Evolutionary conservation across 1,139 yeast genomes (phyloP).

Genomic region (Citeromyces hawaiiensis): DNA sequence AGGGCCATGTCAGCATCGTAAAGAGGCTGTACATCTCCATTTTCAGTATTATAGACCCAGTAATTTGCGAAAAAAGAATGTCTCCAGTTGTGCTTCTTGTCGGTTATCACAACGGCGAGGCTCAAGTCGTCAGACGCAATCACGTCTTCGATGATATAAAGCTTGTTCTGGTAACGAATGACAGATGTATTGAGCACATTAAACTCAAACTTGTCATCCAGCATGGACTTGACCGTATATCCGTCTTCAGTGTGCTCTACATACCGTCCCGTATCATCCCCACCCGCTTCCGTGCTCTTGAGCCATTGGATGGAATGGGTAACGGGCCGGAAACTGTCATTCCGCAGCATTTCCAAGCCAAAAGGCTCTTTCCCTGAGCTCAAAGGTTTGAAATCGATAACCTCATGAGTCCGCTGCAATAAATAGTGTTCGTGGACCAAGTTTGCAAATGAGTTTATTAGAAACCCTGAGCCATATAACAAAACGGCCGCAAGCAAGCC

Average conservation of each 20-base stretch:
- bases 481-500: too few relatives aligned
- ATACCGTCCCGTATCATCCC: constrained; percentile 41
- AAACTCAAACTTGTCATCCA: constrained; percentile 30
- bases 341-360: constrained; percentile 16
- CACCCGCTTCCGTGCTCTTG: constrained; percentile 25
- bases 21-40: constrained; percentile 18
- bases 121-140: constrained; percentile 54
- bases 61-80: constrained; percentile 38
- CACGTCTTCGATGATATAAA: constrained; percentile 36
- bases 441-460: too few relatives aligned
- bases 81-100: constrained; percentile 37
- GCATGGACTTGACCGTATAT: constrained; percentile 32
- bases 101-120: constrained; percentile 38
- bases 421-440: too few relatives aligned
- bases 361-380: neutral
- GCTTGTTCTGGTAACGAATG: constrained; percentile 23
- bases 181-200: constrained; percentile 34
- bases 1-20: constrained; percentile 14
- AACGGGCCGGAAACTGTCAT: constrained; percentile 35
- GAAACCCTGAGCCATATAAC: too few relatives aligned
- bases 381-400: too few relatives aligned
- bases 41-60: constrained; percentile 25
- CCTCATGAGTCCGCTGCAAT: too few relatives aligned
- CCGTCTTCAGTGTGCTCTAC: constrained; percentile 22
- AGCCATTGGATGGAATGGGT: constrained; percentile 56